Conservation (phyloP, 345 rosid genomes). For the Eucalyptus guilfoylei region DNA sequence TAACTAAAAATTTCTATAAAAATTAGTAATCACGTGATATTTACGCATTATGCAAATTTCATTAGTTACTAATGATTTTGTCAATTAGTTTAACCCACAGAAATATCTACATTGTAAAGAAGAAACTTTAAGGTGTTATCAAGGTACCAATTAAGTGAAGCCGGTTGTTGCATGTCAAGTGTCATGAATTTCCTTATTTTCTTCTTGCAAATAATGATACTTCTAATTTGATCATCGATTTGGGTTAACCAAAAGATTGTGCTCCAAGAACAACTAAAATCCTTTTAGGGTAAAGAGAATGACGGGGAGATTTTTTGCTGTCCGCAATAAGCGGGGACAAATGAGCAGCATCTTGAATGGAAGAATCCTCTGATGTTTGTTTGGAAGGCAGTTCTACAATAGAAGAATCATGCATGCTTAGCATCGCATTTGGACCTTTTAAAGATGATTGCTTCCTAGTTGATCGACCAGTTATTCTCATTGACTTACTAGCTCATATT, state of each 20-base stretch:
- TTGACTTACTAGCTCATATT: background rate
- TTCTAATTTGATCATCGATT: background rate
- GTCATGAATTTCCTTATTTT: background rate
- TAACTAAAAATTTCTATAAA: background rate
- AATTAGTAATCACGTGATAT: background rate
- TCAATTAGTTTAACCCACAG: background rate
- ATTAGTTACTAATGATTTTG: background rate
- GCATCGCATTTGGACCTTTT: background rate
- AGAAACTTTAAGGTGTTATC: background rate
- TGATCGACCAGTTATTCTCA: background rate
- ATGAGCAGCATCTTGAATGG: background rate
- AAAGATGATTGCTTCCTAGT: background rate
- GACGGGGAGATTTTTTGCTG: background rate
- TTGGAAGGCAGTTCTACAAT: background rate
- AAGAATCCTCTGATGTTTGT: background rate
- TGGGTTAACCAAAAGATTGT: background rate
- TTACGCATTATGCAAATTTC: background rate
- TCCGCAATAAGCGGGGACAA: background rate
- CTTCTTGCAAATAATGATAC: background rate
- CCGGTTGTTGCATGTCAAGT: background rate
- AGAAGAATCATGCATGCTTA: background rate
- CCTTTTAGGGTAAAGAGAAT: background rate
- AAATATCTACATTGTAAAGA: background rate
- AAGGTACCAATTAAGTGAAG: background rate
- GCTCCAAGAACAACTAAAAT: background rate